Conservation (phyloP, 2,329 filamentous ascomycete genomes). For the Exophiala sp. region DNA sequence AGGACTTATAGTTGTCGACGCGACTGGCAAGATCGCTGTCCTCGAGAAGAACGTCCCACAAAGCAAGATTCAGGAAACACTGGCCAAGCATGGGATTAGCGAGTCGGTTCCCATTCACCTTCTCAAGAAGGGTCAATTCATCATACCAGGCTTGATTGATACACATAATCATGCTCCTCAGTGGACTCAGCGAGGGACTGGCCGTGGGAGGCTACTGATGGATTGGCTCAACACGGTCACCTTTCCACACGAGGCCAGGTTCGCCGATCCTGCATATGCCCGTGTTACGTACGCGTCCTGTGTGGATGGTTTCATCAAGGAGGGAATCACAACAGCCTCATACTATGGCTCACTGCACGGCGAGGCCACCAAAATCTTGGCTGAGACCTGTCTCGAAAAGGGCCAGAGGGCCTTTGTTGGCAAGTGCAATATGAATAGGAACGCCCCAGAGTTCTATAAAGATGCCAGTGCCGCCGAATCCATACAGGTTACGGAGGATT, state of each 20-base stretch:
- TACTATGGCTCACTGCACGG: constrained; percentile 56
- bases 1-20: constrained; percentile 15
- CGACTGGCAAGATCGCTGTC: constrained; percentile 24
- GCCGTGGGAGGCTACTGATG: constrained; percentile 40
- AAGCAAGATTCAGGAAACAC: neutral
- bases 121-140: constrained; percentile 42
- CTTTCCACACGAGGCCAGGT: constrained; percentile 59
- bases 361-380: constrained; percentile 53
- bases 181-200: constrained; percentile 44
- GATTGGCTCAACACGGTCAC: constrained; percentile 62
- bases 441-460: constrained; percentile 34
- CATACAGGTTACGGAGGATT: constrained; percentile 27
- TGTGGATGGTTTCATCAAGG: constrained; percentile 54
- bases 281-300: constrained; percentile 47
- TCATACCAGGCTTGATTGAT: constrained; percentile 58
- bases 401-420: constrained; percentile 57
- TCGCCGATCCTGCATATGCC: constrained; percentile 51
- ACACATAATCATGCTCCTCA: constrained; percentile 64
- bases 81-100: constrained; percentile 2
- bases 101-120: constrained; percentile 11
- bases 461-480: constrained; percentile 27
- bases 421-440: constrained; percentile 59
- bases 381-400: constrained; percentile 47
- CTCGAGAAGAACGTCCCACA: constrained; percentile 23
- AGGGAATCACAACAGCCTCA: constrained; percentile 57